Conservation (phyloP, 345 rosid genomes). For the Camelina hispida region DNA sequence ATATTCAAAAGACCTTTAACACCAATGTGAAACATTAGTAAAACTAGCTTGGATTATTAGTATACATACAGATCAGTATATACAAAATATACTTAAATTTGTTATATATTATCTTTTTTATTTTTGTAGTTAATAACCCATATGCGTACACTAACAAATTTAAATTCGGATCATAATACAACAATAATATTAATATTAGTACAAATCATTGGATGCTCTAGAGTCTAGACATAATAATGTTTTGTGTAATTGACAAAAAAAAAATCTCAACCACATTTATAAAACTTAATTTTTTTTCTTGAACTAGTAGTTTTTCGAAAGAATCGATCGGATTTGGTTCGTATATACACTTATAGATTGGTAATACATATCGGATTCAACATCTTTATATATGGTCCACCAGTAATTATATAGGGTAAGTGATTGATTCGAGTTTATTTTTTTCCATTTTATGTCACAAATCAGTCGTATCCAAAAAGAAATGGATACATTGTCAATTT, state of each 20-base stretch:
- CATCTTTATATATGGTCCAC: constrained; percentile 21
- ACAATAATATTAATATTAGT: not conserved
- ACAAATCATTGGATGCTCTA: not conserved
- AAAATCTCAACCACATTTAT: not conserved
- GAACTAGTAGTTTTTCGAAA: not conserved
- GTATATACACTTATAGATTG: constrained; percentile 4
- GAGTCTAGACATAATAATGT: not conserved
- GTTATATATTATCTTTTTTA: not conserved
- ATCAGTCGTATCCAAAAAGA: constrained; percentile 28
- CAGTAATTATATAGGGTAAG: constrained; percentile 8
- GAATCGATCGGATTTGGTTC: too few relatives aligned
- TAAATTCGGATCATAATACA: not conserved
- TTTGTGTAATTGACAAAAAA: not conserved
- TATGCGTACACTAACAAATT: not conserved
- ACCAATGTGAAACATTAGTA: not conserved
- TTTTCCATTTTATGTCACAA: constrained; percentile 27
- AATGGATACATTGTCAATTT: constrained; percentile 29
- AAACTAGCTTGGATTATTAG: not conserved
- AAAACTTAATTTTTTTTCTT: not conserved
- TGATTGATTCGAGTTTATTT: not conserved
- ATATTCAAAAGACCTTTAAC: not conserved
- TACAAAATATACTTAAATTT: not conserved
- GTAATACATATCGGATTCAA: constrained; percentile 14
- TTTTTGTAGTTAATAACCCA: not conserved
- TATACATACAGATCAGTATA: not conserved